Percentiles rank a stretch among this genome's conserved stretches.
Conservation (phyloP, 2,329 filamentous ascomycete genomes). For the Diplodia seriata region DNA sequence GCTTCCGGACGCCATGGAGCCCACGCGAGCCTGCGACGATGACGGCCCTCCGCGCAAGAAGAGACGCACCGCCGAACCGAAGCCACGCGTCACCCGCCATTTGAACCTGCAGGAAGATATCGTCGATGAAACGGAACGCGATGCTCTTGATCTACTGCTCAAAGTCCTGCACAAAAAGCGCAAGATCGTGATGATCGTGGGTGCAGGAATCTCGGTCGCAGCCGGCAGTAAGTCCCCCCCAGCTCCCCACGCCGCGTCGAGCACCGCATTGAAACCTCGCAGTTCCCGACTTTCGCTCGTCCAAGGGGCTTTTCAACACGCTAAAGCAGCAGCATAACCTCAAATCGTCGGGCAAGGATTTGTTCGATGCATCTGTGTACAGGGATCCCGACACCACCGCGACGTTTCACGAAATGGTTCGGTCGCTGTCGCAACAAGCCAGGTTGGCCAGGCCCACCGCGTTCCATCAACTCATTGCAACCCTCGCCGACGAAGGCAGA, state of each 20-base stretch:
- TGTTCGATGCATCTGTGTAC: conserved; percentile 98
- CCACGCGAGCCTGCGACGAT: conserved; percentile 51
- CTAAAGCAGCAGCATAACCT: conserved; percentile 87
- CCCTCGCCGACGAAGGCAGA: conserved; percentile 84
- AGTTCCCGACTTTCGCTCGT: conserved; percentile 96
- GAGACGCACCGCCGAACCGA: conserved; percentile 69
- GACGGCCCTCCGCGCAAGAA: conserved; percentile 76
- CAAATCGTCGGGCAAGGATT: conserved; percentile 89
- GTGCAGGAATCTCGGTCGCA: conserved; percentile 95
- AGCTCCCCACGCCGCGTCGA: conserved; percentile 36
- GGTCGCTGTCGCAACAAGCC: conserved; percentile 81
- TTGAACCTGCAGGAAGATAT: conserved; percentile 63
- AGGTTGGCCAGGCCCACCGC: conserved; percentile 79
- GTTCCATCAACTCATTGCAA: conserved; percentile 93
- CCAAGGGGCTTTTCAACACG: conserved; percentile 85
- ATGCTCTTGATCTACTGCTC: conserved; percentile 72
- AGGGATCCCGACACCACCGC: conserved; percentile 87
- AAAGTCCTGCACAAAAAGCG: conserved; percentile 83
- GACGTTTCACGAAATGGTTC: conserved; percentile 95
- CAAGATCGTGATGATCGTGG: conserved; percentile 96
- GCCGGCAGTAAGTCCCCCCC: conserved; percentile 76
- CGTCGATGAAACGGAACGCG: conserved; percentile 63
- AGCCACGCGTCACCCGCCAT: conserved; percentile 79
- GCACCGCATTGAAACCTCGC: conserved; percentile 31
- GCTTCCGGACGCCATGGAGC: conserved; percentile 54